Evolutionary conservation across 1,284 basidiomycete genomes (phyloP), one percentile per base, ranked within the genome.

Genomic region (Microbotryum lychnidis-dioicae): DNA sequence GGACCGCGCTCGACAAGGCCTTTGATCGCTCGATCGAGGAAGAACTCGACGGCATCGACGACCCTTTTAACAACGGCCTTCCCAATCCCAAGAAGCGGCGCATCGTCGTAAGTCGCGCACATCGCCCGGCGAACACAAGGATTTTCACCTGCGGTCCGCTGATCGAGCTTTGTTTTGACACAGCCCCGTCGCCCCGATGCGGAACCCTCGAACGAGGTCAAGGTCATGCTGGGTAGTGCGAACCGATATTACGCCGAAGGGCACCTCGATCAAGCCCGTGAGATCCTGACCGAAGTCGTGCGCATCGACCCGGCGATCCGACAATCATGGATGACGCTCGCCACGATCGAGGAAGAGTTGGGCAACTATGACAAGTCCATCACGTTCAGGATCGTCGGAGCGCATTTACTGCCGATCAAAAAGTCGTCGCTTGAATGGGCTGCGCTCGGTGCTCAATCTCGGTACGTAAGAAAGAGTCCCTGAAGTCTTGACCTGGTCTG

Each of bases 201-300:
- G 69, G 87, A 21, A 77, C 80, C 1, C 80, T 93, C 20, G 0
- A 84, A 85, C 56, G 87, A 97, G 76, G 90, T 94, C 20, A 82
- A 84, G 60, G 80, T 82, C 1, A 77, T 93, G 6, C 82, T 97
- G 50, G 89, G 90, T 20, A 83, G 88, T 62, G 94, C 89, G 29
- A 96, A 94, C 73, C 83, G 89, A 70, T 87, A 87, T 2, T 97
- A 89, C 74, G 83, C 92, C 55, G 84, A 87, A 69, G 81, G 79
- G 56, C 77, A 89, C 63, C 78, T 85, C 21, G 77, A 80, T 2
- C 81, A 85, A 67, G 87, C 91, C 1, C 85, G 91, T 44, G 81
- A 83, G 25, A 82, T 86, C 29, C 89, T 92, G 81, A 84, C 88
- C 72, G 90, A 97, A 73, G 88, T 96, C 64, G 92, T 97, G 61